Percentiles rank a stretch among this genome's conserved stretches.
phyloP scores from a whole-genome alignment of 257 asterid species.

The Forsythia viridissima region DNA sequence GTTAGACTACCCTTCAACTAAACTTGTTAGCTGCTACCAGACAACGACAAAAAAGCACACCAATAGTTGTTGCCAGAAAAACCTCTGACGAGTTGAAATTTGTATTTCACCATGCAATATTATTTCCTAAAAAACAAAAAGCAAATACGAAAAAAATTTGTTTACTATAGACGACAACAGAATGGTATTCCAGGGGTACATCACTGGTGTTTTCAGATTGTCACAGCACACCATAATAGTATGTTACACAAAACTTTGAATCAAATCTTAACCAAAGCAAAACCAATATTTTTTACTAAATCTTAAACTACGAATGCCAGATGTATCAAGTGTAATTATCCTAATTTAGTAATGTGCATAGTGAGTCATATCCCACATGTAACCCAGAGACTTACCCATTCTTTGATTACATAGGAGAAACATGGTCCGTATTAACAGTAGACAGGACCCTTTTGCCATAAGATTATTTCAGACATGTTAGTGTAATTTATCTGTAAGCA shows the following conservation, averaged over 20 bases:
- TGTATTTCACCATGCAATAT: background rate
- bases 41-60: background rate
- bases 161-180: background rate
- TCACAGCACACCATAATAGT: background rate
- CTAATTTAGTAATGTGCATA: background rate
- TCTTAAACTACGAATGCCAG: background rate
- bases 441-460: background rate
- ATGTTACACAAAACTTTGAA: background rate
- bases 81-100: too few relatives aligned
- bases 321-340: background rate
- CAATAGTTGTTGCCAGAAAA: too few relatives aligned
- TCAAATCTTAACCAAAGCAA: constrained; percentile 6
- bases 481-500: background rate
- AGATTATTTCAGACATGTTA: background rate
- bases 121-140: background rate
- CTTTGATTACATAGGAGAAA: too few relatives aligned
- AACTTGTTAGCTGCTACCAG: background rate
- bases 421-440: background rate
- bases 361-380: background rate
- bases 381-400: background rate
- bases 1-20: constrained; percentile 12
- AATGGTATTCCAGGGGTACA: background rate
- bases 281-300: background rate
- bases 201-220: background rate
- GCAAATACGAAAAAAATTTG: background rate